Base-by-base conservation (phyloP, 805 yeast genomes). In the Zygoascus ofunaensis region DNA sequence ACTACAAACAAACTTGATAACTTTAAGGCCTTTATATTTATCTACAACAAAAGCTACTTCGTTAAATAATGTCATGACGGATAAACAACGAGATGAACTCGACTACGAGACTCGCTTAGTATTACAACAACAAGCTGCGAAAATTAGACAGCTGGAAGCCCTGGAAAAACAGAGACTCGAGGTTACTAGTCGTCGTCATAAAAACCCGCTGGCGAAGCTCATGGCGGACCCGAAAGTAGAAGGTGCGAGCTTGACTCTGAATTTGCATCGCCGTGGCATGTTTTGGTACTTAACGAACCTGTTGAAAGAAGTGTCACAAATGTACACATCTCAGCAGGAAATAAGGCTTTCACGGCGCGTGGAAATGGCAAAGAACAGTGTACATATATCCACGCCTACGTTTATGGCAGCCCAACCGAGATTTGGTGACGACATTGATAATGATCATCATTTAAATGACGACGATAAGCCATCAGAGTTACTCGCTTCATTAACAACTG, bases 21-120 rank as follows among this genome's bases (percentile, higher is more conserved):
- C 44, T n/a, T 41, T 62, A 19, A 46, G 64, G n/a, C 58, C 61
- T 2, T 45, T 56, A 24, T 63, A 63, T 43, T 50, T 63, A 14
- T 60, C 64, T 2, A 47, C 55, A 20, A 28, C 47, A 1, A 49
- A 43, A 32, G 41, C 50, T 12, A 34, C 55, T 10, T 43, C 52
- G 3, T 33, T 38, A 33, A 37, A 42, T n/a, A 49, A 48, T 8
- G 33, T 47, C 32, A 44, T 67, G 48, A 57, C 63, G 8, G 67
- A 64, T 22, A 48, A 55, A 17, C 66, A 67, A 37, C 49, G 62
- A 20, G 68, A 65, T 50, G 66, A 63, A 26, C 58, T 66, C 22
- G 71, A 67, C 50, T 62, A 61, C 45, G 66, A 62, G 34, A 59
- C 66, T 21, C 53, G 62, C n/a, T 46, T 54, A 32, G 55, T 64